phyloP scores from a whole-genome alignment of 768 basidiomycete genomes.

The Naganishia friedmannii region DNA sequence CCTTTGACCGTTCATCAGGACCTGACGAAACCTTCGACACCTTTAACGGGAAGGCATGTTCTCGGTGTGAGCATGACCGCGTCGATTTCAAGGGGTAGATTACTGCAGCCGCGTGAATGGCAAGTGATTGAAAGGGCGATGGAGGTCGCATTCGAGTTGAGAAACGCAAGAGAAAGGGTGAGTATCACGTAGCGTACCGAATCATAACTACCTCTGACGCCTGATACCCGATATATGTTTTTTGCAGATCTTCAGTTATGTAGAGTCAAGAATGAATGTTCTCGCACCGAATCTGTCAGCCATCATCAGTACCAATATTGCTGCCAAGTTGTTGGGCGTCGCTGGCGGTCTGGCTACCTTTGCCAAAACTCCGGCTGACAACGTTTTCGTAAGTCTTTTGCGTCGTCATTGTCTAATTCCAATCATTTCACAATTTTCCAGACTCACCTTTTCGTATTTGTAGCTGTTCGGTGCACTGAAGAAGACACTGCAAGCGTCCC shows the following conservation, averaged over 20 bases:
- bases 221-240: slow-evolving; percentile 19
- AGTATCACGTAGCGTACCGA: slow-evolving; percentile 16
- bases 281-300: slow-evolving; percentile 97
- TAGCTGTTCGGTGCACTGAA: slow-evolving; percentile 90
- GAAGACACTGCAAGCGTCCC: slow-evolving; percentile 71
- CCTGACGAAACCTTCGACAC: slow-evolving; percentile 77
- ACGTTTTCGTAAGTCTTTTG: slow-evolving; percentile 71
- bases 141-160: slow-evolving; percentile 80
- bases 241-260: slow-evolving; percentile 90
- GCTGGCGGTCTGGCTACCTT: slow-evolving; percentile 88
- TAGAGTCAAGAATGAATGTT: slow-evolving; percentile 97
- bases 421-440: neutral
- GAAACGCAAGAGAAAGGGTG: slow-evolving; percentile 85
- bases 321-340: slow-evolving; percentile 94
- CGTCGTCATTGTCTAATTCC: too few relatives aligned
- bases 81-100: slow-evolving; percentile 78
- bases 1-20: slow-evolving; percentile 53
- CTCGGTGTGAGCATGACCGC: slow-evolving; percentile 89
- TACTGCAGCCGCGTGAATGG: slow-evolving; percentile 71
- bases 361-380: slow-evolving; percentile 91
- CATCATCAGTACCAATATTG: slow-evolving; percentile 97
- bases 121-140: slow-evolving; percentile 76
- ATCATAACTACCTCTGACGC: neutral
- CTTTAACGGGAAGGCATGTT: slow-evolving; percentile 84
- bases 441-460: neutral